Percentiles rank a stretch among this genome's conserved stretches.
These are phyloP conservation scores for Annulohypoxylon nitens DNA, from an alignment of 495 filamentous ascomycete genomes.

Conservation along the genomic window DNA sequence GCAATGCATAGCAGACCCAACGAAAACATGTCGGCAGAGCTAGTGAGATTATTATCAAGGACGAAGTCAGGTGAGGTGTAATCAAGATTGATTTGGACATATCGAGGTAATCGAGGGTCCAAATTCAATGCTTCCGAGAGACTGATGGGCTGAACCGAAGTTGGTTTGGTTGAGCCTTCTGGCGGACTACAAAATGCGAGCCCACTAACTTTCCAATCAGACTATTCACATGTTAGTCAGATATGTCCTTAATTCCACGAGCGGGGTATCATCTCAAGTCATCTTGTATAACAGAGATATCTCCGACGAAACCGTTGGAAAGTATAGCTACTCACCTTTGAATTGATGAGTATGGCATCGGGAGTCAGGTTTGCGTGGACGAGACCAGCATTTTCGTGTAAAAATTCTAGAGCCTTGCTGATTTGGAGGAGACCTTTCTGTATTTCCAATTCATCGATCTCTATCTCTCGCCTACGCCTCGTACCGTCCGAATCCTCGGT, in stretches of 20 bases:
- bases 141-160: conserved; percentile 78
- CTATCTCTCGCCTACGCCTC: conserved; percentile 81
- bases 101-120: conserved; percentile 83
- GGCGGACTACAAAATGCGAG: conserved; percentile 88
- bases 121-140: conserved; percentile 86
- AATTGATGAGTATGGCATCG: conserved; percentile 94
- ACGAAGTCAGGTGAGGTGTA: conserved; percentile 95
- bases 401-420: conserved; percentile 93
- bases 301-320: not conserved
- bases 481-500: conserved; percentile 82
- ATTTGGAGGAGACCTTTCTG: conserved; percentile 95
- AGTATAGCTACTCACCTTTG: conserved; percentile 71
- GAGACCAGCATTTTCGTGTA: conserved; percentile 94
- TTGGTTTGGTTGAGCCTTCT: conserved; percentile 74
- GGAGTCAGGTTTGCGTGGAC: conserved; percentile 96
- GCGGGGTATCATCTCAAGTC: not conserved
- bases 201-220: conserved; percentile 98
- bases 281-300: not conserved
- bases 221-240: conserved; percentile 62
- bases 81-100: conserved; percentile 90
- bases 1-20: conserved; percentile 89
- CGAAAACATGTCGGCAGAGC: conserved; percentile 90
- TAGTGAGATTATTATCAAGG: conserved; percentile 84
- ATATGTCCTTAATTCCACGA: not conserved
- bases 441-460: conserved; percentile 97